Conservation (phyloP, 2,329 filamentous ascomycete species). For the Beauveria brongniartii region DNA sequence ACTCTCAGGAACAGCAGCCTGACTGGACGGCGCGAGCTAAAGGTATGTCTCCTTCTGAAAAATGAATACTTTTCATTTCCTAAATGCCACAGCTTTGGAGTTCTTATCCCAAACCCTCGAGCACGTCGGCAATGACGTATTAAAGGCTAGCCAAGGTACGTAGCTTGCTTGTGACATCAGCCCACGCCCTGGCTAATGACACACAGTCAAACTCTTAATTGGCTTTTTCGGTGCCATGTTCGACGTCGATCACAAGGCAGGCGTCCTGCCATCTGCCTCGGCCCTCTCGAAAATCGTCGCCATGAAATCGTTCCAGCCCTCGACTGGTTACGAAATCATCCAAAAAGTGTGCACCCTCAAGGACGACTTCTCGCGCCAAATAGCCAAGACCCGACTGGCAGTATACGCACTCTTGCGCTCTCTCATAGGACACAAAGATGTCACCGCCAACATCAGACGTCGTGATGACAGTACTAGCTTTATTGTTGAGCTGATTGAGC, state of each 20-base stretch:
- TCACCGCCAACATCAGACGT: conserved; percentile 36
- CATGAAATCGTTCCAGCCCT: conserved; percentile 44
- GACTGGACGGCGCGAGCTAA: conserved; percentile 47
- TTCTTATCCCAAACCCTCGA: conserved; percentile 48
- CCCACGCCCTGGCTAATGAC: neutral
- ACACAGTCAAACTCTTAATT: conserved; percentile 36
- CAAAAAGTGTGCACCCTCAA: conserved; percentile 40
- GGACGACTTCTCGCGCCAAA: conserved; percentile 49
- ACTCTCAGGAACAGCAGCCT: conserved; percentile 33
- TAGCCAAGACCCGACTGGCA: conserved; percentile 41
- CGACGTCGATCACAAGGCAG: conserved; percentile 51
- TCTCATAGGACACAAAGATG: conserved; percentile 35
- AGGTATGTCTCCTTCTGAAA: conserved; percentile 25
- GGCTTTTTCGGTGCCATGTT: conserved; percentile 52
- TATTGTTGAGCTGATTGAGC: conserved; percentile 39
- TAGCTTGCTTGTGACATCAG: neutral
- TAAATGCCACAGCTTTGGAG: conserved; percentile 35
- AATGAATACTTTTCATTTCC: neutral
- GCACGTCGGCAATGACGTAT: conserved; percentile 34
- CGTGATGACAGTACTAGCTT: conserved; percentile 37
- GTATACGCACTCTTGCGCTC: conserved; percentile 41
- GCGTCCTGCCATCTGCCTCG: conserved; percentile 44
- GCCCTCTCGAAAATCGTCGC: conserved; percentile 40
- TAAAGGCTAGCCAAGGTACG: conserved; percentile 43
- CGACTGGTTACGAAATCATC: conserved; percentile 41